A percentile compares a stretch with the other conserved stretches of the same genome.
phyloP scores from a whole-genome alignment of 2,329 filamentous ascomycete genomes.

The Ascomycota sp. region DNA sequence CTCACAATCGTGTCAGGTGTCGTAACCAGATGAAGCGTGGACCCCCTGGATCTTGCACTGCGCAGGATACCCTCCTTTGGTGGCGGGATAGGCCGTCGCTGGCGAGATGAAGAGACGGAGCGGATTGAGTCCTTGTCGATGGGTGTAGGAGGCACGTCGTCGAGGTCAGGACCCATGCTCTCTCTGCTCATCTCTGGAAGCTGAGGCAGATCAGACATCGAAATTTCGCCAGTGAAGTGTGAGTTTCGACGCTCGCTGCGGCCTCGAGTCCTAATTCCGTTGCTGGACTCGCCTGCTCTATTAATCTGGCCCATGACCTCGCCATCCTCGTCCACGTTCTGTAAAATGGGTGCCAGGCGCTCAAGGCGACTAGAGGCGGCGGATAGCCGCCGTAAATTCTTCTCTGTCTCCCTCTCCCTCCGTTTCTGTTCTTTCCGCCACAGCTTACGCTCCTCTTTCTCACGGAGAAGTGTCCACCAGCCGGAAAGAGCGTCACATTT shows the following conservation, averaged over 20 bases:
- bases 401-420: constrained; percentile 63
- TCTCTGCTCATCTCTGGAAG: constrained; percentile 38
- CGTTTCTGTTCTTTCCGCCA: constrained; percentile 58
- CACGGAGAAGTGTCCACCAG: constrained; percentile 87
- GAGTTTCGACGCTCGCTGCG: constrained; percentile 55
- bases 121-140: constrained; percentile 59
- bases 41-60: constrained; percentile 53
- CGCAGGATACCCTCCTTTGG: constrained; percentile 58
- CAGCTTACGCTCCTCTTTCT: constrained; percentile 84
- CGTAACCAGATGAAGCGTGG: constrained; percentile 68
- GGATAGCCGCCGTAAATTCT: constrained; percentile 61
- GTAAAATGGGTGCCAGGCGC: constrained; percentile 51
- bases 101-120: constrained; percentile 54
- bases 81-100: constrained; percentile 54
- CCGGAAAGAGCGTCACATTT: constrained; percentile 76
- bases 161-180: constrained; percentile 1
- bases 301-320: constrained; percentile 23
- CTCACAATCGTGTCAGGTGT: constrained; percentile 27
- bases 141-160: constrained; percentile 40
- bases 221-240: constrained; percentile 36
- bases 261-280: constrained; percentile 43
- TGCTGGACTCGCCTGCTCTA: constrained; percentile 20
- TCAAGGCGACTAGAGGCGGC: constrained; percentile 74
- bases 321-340: constrained; percentile 60
- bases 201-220: constrained; percentile 52